Conservation (phyloP, 305 asterid species). For the Striga hermonthica region DNA sequence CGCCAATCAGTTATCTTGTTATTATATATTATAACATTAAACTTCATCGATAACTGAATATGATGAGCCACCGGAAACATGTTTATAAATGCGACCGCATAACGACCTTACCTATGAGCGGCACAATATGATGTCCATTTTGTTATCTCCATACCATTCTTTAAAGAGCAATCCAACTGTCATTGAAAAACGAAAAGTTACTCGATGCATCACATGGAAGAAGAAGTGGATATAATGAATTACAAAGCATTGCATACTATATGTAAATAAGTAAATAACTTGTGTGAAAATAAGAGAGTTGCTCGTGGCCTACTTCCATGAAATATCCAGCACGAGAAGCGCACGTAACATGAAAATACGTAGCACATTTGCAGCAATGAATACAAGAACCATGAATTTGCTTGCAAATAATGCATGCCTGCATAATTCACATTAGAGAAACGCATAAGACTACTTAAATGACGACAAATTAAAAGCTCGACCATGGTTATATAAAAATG, state of each 20-base stretch:
- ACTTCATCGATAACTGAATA: too few relatives aligned
- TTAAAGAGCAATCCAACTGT: slow-evolving; percentile 79
- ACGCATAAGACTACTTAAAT: background rate
- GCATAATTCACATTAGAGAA: slow-evolving; percentile 35
- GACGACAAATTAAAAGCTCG: too few relatives aligned
- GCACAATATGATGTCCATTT: slow-evolving; percentile 86
- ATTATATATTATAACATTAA: too few relatives aligned
- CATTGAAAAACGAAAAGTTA: slow-evolving; percentile 27
- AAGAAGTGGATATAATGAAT: background rate
- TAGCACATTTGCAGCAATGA: slow-evolving; percentile 88
- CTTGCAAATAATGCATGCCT: slow-evolving; percentile 84
- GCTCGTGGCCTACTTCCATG: slow-evolving; percentile 96
- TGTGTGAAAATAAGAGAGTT: background rate
- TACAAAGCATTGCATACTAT: background rate
- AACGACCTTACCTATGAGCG: slow-evolving; percentile 84
- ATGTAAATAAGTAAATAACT: too few relatives aligned
- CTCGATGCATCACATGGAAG: background rate
- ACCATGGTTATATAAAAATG: too few relatives aligned
- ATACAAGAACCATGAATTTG: slow-evolving; percentile 89
- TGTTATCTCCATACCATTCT: slow-evolving; percentile 65
- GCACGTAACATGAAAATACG: slow-evolving; percentile 79
- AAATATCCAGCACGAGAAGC: slow-evolving; percentile 89
- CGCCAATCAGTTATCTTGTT: too few relatives aligned
- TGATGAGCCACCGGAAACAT: too few relatives aligned
- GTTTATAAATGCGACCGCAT: too few relatives aligned